Conservation (phyloP, 2,329 filamentous ascomycete genomes). For the Monosporascus sp. region DNA sequence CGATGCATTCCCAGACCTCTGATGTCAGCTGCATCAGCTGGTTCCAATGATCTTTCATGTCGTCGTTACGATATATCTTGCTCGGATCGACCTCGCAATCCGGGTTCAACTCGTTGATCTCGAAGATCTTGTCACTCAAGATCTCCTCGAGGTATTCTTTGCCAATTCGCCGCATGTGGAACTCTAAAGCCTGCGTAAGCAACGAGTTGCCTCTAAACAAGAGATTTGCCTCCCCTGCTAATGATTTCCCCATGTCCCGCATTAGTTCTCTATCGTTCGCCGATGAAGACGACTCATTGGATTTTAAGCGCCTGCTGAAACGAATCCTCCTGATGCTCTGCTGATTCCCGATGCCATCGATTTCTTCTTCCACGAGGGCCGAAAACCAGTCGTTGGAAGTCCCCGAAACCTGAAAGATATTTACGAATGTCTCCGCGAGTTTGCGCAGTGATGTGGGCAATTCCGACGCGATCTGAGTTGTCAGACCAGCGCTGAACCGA, state of each 20-base stretch:
- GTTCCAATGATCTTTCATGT: constrained; percentile 79
- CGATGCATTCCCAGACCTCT: constrained; percentile 80
- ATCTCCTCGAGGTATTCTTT: constrained; percentile 89
- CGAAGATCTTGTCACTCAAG: constrained; percentile 75
- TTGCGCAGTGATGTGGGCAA: constrained; percentile 72
- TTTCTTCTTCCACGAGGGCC: constrained; percentile 91
- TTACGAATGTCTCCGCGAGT: constrained; percentile 81
- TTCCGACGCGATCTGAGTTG: constrained; percentile 74
- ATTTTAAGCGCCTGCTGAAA: constrained; percentile 65
- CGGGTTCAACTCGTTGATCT: constrained; percentile 85
- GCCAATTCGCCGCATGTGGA: constrained; percentile 90
- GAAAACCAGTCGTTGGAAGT: constrained; percentile 84
- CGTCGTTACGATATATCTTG: constrained; percentile 59
- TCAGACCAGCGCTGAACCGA: constrained; percentile 76
- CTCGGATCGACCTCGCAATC: constrained; percentile 96
- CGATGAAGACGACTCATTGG: constrained; percentile 62
- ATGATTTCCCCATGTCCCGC: constrained; percentile 71
- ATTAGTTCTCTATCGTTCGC: constrained; percentile 65
- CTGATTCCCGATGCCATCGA: constrained; percentile 85
- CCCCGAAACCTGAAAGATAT: constrained; percentile 92
- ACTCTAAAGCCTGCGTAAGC: constrained; percentile 86
- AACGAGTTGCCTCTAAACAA: constrained; percentile 94
- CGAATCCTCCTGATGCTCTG: constrained; percentile 67
- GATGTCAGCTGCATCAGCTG: constrained; percentile 71
- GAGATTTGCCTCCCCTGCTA: constrained; percentile 85